phyloP scores from a whole-genome alignment of 257 asterid species.

The Primulina tabacum region DNA sequence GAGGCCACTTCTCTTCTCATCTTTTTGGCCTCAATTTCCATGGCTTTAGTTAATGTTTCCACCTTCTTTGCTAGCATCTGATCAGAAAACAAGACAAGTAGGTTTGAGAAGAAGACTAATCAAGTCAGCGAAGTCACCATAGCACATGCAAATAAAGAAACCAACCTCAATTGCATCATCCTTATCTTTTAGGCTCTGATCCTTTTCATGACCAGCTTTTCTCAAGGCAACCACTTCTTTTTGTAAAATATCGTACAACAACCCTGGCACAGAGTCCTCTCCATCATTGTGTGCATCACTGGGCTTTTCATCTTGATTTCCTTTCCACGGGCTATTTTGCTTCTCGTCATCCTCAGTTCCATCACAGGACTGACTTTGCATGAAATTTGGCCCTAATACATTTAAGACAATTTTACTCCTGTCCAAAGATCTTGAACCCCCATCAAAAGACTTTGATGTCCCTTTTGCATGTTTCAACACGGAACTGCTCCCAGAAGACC shows the following conservation, averaged over 20 bases:
- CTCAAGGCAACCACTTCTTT: constrained; percentile 87
- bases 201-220: constrained; percentile 91
- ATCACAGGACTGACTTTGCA: constrained; percentile 87
- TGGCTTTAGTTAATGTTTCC: constrained; percentile 89
- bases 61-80: constrained; percentile 98
- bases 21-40: constrained; percentile 98
- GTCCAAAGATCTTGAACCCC: constrained; percentile 84
- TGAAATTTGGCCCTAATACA: constrained; percentile 83
- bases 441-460: constrained; percentile 96
- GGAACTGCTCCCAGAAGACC: constrained; percentile 87
- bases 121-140: constrained; percentile 6
- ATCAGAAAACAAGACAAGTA: constrained; percentile 20
- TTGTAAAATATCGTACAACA: constrained; percentile 77
- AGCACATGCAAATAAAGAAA: constrained; percentile 24
- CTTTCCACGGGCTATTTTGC: constrained; percentile 60
- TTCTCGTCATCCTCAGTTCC: constrained; percentile 71
- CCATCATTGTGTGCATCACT: constrained; percentile 52
- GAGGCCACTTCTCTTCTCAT: constrained; percentile 98
- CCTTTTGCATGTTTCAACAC: constrained; percentile 95
- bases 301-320: constrained; percentile 56
- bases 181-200: constrained; percentile 94
- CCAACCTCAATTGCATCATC: constrained; percentile 96
- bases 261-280: constrained; percentile 81
- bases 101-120: constrained; percentile 22
- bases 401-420: constrained; percentile 79